Evolutionary conservation across 805 yeast species (phyloP).

Genomic region (Wickerhamia fluorescens): DNA sequence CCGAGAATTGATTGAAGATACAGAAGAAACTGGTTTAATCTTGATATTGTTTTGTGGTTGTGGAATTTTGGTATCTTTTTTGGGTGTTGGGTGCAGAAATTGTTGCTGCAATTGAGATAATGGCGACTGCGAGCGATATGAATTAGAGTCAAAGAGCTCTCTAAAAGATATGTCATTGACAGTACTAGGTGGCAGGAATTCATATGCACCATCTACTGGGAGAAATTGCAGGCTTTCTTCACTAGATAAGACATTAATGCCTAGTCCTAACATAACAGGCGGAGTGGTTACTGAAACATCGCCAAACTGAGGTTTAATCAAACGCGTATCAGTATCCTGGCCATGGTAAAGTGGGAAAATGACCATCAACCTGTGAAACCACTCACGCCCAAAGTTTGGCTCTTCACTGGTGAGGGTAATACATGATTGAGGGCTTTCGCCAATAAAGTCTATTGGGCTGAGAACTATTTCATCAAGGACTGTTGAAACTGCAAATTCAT

Average conservation of each 20-base stretch:
- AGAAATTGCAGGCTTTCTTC: too few relatives aligned
- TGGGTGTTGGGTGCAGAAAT: constrained; percentile 4
- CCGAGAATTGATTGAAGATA: constrained; percentile 4
- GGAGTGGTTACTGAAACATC: too few relatives aligned
- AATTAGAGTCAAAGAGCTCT: constrained; percentile 8
- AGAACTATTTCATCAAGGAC: too few relatives aligned
- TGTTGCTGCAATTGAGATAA: constrained; percentile 11
- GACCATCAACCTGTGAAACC: constrained; percentile 24
- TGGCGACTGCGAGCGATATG: constrained; percentile 8
- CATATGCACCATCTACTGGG: too few relatives aligned
- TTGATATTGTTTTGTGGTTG: constrained; percentile 2
- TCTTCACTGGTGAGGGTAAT: constrained; percentile 7
- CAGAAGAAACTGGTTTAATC: constrained; percentile 3
- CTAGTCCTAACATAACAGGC: constrained; percentile 24
- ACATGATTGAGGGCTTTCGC: too few relatives aligned
- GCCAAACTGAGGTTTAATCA: constrained; percentile 11
- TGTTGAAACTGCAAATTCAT: constrained; percentile 25
- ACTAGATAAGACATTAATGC: constrained; percentile 21
- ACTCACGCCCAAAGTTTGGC: constrained; percentile 13
- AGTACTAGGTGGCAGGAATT: too few relatives aligned
- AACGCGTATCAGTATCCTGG: constrained; percentile 13
- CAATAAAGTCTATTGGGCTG: too few relatives aligned
- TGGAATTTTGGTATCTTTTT: constrained; percentile 1
- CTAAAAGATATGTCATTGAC: too few relatives aligned
- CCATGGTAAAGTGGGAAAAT: constrained; percentile 29